Evolutionary conservation across 345 rosid genomes (phyloP).

Genomic region (Clarkia xantiana): DNA sequence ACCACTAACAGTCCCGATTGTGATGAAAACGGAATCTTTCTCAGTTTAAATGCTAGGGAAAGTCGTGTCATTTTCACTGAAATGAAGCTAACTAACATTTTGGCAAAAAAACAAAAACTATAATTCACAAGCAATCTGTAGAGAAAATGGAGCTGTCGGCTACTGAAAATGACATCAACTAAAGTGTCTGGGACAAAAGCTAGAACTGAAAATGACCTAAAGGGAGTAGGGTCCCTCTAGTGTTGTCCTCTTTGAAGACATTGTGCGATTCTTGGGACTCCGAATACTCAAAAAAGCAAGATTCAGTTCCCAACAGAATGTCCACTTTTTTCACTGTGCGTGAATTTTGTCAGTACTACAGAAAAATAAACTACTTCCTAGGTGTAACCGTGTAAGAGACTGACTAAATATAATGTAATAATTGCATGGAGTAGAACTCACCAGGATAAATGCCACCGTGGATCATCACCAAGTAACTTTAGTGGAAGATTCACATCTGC

Average conservation of each 20-base stretch:
- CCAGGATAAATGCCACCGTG: neutral
- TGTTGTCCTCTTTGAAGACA: slow-evolving; percentile 9
- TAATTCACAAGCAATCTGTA: slow-evolving; percentile 10
- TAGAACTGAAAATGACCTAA: slow-evolving; percentile 8
- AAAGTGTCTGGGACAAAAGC: slow-evolving; percentile 11
- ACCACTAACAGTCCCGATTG: slow-evolving; percentile 36
- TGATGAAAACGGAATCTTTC: slow-evolving; percentile 14
- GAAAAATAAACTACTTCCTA: neutral
- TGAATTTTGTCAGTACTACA: slow-evolving; percentile 4
- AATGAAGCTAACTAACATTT: slow-evolving; percentile 2
- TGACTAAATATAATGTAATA: slow-evolving; percentile 1
- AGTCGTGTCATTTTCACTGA: slow-evolving; percentile 11
- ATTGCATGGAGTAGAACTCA: slow-evolving; percentile 1
- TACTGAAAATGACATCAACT: slow-evolving; percentile 11
- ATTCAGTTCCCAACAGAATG: slow-evolving; percentile 10
- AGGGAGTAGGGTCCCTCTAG: slow-evolving; percentile 11
- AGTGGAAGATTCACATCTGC: neutral
- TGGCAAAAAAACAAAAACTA: neutral
- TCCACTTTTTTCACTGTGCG: slow-evolving; percentile 3
- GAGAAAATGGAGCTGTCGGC: slow-evolving; percentile 12
- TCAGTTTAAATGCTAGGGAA: slow-evolving; percentile 12
- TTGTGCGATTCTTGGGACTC: neutral
- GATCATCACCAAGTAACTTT: neutral
- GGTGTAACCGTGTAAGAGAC: neutral
- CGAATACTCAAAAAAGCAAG: slow-evolving; percentile 1